Evolutionary conservation across 2,329 filamentous ascomycete species (phyloP).

Genomic region (Botrytis medusae): DNA sequence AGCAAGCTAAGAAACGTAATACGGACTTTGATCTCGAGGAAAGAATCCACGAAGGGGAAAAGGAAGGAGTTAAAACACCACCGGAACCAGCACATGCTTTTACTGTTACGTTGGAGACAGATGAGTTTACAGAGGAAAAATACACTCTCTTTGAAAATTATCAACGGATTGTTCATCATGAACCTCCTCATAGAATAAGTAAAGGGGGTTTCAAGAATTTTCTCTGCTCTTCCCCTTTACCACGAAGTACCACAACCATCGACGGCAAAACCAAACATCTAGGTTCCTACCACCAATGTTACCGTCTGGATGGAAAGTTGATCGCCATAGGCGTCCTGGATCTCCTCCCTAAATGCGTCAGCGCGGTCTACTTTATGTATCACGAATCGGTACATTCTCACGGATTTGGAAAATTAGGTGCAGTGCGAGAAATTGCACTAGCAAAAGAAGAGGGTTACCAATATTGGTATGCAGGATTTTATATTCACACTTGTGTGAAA

Average conservation of each 20-base stretch:
- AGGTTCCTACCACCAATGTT: slow-evolving; percentile 81
- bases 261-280: slow-evolving; percentile 56
- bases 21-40: slow-evolving; percentile 66
- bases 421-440: slow-evolving; percentile 69
- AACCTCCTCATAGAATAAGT: slow-evolving; percentile 59
- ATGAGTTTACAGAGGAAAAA: slow-evolving; percentile 74
- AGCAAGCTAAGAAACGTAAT: slow-evolving; percentile 61
- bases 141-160: slow-evolving; percentile 72
- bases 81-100: slow-evolving; percentile 67
- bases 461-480: slow-evolving; percentile 83
- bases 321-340: slow-evolving; percentile 77
- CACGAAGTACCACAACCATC: slow-evolving; percentile 45
- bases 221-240: slow-evolving; percentile 69
- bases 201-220: slow-evolving; percentile 66
- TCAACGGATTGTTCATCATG: slow-evolving; percentile 70
- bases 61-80: slow-evolving; percentile 46
- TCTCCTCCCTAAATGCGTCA: slow-evolving; percentile 72
- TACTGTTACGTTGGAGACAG: slow-evolving; percentile 67
- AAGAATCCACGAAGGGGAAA: slow-evolving; percentile 69
- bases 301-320: slow-evolving; percentile 71
- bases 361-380: slow-evolving; percentile 82
- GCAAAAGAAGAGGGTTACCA: slow-evolving; percentile 67
- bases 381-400: slow-evolving; percentile 70
- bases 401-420: slow-evolving; percentile 73
- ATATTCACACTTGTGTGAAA: slow-evolving; percentile 78